Conservation (phyloP, 371 early-diverging fungal genomes). For the Mucor circinelloides region DNA sequence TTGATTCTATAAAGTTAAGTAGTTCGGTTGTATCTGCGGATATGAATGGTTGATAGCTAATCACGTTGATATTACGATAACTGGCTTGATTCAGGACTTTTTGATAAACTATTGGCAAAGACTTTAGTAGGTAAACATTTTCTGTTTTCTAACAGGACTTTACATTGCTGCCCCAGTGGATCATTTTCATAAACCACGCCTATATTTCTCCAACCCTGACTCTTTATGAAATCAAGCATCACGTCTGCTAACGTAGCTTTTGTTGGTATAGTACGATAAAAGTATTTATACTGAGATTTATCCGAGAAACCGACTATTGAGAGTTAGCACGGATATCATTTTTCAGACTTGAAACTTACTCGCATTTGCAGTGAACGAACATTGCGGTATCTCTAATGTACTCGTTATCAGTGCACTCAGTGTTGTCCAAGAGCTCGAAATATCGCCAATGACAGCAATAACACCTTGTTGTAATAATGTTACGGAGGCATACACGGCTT, state of each 20-base stretch:
- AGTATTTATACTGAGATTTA: conserved; percentile 38
- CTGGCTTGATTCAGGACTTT: conserved; percentile 31
- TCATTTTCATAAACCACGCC: conserved; percentile 44
- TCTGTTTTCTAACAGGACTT: neutral
- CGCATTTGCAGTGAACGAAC: conserved; percentile 49
- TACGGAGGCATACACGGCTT: conserved; percentile 58
- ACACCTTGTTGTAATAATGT: conserved; percentile 53
- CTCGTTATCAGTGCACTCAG: conserved; percentile 54
- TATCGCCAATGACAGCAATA: conserved; percentile 56
- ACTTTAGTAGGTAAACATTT: too few relatives aligned
- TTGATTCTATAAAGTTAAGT: conserved; percentile 24
- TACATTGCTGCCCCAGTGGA: conserved; percentile 49
- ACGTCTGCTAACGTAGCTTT: conserved; percentile 40
- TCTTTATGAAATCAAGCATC: conserved; percentile 34
- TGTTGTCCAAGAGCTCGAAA: conserved; percentile 49
- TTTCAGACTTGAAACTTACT: conserved; percentile 17
- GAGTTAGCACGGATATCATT: neutral
- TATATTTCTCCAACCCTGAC: conserved; percentile 46
- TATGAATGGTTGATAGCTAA: conserved; percentile 32
- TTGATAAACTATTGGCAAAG: conserved; percentile 33
- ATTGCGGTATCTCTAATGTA: conserved; percentile 51
- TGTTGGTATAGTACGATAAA: conserved; percentile 56
- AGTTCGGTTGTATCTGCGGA: conserved; percentile 20
- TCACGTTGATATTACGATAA: conserved; percentile 28
- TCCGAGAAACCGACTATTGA: conserved; percentile 42